Evolutionary conservation across 1,284 basidiomycete species (phyloP).

Genomic region (Sporisorium iseilematis-ciliati): DNA sequence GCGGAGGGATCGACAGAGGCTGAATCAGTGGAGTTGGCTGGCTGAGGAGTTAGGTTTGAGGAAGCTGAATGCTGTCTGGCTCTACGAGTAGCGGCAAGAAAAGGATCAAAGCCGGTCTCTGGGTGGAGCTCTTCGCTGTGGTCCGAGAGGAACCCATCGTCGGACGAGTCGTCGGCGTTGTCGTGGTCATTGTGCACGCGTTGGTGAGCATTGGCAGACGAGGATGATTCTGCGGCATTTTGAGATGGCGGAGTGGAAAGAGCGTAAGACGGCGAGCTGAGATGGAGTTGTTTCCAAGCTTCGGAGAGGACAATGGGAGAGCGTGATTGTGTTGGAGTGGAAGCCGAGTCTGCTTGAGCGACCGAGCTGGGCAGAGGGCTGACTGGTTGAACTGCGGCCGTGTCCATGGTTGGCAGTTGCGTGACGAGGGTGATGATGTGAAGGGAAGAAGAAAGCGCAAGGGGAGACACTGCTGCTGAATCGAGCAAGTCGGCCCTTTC

Average conservation of each 20-base stretch:
- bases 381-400: neutral
- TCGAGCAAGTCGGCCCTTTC: neutral
- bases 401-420: constrained; percentile 9
- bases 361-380: constrained; percentile 4
- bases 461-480: neutral
- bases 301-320: constrained; percentile 43
- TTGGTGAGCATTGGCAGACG: neutral
- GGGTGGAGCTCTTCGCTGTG: constrained; percentile 46
- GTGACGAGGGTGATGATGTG: constrained; percentile 3
- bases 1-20: constrained; percentile 11
- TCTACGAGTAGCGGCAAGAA: constrained; percentile 37
- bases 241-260: constrained; percentile 15
- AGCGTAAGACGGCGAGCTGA: constrained; percentile 27
- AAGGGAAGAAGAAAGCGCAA: neutral
- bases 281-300: constrained; percentile 44
- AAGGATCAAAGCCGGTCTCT: constrained; percentile 52
- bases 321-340: constrained; percentile 13
- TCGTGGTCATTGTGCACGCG: neutral
- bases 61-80: constrained; percentile 31
- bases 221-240: neutral
- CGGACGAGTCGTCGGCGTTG: constrained; percentile 41
- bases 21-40: neutral
- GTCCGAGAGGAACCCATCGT: constrained; percentile 46
- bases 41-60: constrained; percentile 17
- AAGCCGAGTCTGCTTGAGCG: constrained; percentile 1